A percentile compares a stretch with the other conserved stretches of the same genome.
Conservation (phyloP, 106 monocot species). For the Cymbidium sinense region DNA sequence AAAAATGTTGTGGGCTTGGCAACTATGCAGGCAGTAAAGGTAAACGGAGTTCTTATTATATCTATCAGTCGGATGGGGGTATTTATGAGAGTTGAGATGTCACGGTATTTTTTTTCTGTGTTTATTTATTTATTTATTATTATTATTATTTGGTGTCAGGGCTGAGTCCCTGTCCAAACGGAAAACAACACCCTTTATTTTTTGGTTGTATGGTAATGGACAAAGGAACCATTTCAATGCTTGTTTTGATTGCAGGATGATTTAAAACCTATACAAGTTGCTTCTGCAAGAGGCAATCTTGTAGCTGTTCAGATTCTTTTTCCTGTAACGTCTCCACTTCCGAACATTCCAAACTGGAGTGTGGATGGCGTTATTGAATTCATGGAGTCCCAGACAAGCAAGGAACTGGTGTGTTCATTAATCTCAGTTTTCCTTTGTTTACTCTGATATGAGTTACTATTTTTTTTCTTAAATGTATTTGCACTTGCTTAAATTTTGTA, state of each 20-base stretch:
- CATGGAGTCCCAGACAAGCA: constrained; percentile 41
- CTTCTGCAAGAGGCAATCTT: constrained; percentile 66
- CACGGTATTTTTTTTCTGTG: background rate
- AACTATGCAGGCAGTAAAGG: too few species aligned
- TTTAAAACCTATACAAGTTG: constrained; percentile 81
- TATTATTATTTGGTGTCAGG: background rate
- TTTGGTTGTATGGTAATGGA: background rate
- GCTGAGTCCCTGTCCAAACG: background rate
- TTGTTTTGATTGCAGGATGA: constrained; percentile 53
- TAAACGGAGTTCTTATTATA: background rate
- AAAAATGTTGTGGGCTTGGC: background rate
- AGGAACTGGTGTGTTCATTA: constrained; percentile 28
- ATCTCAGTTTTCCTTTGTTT: background rate
- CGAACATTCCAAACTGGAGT: constrained; percentile 57
- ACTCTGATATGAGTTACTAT: background rate
- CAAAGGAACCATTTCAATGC: background rate
- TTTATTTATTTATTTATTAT: background rate
- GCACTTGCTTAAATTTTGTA: background rate
- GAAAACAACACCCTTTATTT: constrained; percentile 1
- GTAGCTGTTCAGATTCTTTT: constrained; percentile 67
- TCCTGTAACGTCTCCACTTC: constrained; percentile 63
- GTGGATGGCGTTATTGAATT: constrained; percentile 64
- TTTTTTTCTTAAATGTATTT: background rate
- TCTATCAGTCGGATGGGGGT: background rate
- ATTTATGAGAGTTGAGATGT: background rate